Conservation (phyloP, 305 asterid species). For the Caryopteris hybrid region DNA sequence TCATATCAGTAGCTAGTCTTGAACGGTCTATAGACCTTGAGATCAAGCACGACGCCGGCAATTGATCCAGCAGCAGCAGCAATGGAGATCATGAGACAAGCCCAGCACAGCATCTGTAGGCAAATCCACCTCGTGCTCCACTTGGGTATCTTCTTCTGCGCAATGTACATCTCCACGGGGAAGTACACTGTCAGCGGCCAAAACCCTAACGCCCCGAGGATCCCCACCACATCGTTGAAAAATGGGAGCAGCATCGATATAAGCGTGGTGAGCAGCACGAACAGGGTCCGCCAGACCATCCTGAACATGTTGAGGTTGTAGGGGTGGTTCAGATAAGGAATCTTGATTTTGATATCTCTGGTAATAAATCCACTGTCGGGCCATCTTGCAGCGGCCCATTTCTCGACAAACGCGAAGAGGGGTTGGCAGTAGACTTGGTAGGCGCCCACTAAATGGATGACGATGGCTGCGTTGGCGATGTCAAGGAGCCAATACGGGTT, state of each 20-base stretch:
- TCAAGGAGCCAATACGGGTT: constrained; percentile 71
- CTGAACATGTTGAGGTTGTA: constrained; percentile 39
- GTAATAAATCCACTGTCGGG: constrained; percentile 37
- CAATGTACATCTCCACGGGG: constrained; percentile 63
- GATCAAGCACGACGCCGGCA: constrained; percentile 49
- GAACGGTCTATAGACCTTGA: constrained; percentile 53
- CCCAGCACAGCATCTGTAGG: constrained; percentile 35
- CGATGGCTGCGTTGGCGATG: constrained; percentile 54
- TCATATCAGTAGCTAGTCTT: constrained; percentile 35
- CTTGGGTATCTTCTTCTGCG: constrained; percentile 40
- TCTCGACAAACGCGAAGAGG: constrained; percentile 44
- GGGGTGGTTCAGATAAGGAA: constrained; percentile 10
- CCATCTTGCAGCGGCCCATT: constrained; percentile 24
- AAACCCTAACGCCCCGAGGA: constrained; percentile 55
- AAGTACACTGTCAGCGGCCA: constrained; percentile 58
- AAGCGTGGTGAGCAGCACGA: constrained; percentile 38
- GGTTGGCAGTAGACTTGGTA: constrained; percentile 66
- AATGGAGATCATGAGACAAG: constrained; percentile 37
- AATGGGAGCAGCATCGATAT: constrained; percentile 57
- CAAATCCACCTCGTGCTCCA: constrained; percentile 44
- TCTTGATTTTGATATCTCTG: constrained; percentile 17
- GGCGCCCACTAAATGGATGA: constrained; percentile 51
- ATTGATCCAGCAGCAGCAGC: constrained; percentile 58
- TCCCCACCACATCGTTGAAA: constrained; percentile 57
- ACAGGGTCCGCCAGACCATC: constrained; percentile 41